A percentile compares a stretch with the other conserved stretches of the same genome.
These are phyloP conservation scores for Sporothrix pseudoabietina DNA, from an alignment of 2,329 filamentous ascomycete genomes.

Conservation along the genomic window DNA sequence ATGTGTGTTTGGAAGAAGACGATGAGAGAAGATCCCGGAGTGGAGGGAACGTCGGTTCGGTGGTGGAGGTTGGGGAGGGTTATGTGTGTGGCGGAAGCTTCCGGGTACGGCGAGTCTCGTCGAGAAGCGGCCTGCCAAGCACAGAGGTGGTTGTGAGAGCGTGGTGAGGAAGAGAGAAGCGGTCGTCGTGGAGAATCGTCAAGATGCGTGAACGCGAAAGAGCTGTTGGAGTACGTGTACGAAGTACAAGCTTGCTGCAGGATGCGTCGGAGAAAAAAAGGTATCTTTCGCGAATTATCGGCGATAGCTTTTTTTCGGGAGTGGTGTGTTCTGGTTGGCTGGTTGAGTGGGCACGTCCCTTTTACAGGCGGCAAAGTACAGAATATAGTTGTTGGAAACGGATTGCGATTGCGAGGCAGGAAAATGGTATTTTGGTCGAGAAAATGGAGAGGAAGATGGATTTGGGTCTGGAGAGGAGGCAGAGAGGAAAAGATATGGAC, in stretches of 20 bases:
- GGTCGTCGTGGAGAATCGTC: not conserved
- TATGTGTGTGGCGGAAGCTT: conserved; percentile 16
- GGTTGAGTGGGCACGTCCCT: conserved; percentile 14
- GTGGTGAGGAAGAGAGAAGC: not conserved
- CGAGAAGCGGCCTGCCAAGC: conserved; percentile 2
- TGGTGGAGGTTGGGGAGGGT: not conserved
- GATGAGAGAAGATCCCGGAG: not conserved
- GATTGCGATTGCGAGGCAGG: conserved; percentile 8
- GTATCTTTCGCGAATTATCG: conserved; percentile 17
- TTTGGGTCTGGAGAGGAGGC: not conserved
- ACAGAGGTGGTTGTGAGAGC: not conserved
- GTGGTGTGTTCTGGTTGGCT: conserved; percentile 9
- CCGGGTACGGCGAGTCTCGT: conserved; percentile 14
- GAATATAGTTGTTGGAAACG: not conserved
- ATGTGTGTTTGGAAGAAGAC: not conserved
- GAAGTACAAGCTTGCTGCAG: conserved; percentile 14
- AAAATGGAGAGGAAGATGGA: conserved; percentile 9
- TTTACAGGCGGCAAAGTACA: not conserved
- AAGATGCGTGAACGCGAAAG: not conserved
- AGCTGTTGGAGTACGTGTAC: not conserved
- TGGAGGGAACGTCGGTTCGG: not conserved
- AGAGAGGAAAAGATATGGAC: not conserved
- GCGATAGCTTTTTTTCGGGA: conserved; percentile 22
- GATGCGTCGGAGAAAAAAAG: not conserved
- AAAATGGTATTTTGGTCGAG: not conserved